Evolutionary conservation across 1,284 basidiomycete species (phyloP), one percentile per base, ranked within the genome.

Genomic region (Leccinum fuscescens): DNA sequence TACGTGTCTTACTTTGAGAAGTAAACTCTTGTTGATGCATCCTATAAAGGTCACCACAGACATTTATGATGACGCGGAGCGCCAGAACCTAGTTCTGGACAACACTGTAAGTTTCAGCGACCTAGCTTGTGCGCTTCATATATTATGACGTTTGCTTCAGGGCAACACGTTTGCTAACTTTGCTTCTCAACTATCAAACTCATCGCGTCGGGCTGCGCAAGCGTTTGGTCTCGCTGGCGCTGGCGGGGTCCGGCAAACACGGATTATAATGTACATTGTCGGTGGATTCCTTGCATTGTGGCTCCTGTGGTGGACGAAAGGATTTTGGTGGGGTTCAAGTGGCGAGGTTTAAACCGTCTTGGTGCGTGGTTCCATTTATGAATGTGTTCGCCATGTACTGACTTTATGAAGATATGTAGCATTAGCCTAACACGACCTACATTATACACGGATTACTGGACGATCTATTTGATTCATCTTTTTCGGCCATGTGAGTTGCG

Each of bases 61-160:
- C 75, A 88, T 93, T 59, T 79, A 94, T 71, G 82, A 87, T 65
- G 88, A 94, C 71, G 87, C 88, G 3, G 90, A 93, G 73, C 77
- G 85, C n/a, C 91, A 93, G 75, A 92, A 93, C 67, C 69, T 83
- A 4, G 83, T 88, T 55, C 77, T 93, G 29, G 90, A 93, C 65
- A 82, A 88, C 44, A 86, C 89, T 6, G 90, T 91, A 63, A 66
- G 86, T 76, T 56, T 37, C 24, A 31, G 17, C 11, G 17, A 44
- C 17, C 9, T 54, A 46, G 17, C 9, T 46, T 46, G 11, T 22
- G 20, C 24, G 20, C 11, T 44, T 5, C 44, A 11, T n/a, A 50
- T 37, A 22, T 57, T 31, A 53, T 57, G 50, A 51, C 12, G 0
- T 50, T 39, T 33, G 0, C 5, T 46, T 15, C 65, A 91, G 89